Base-by-base conservation (phyloP, 2,329 filamentous ascomycete species). In the Colletotrichum salicis region DNA sequence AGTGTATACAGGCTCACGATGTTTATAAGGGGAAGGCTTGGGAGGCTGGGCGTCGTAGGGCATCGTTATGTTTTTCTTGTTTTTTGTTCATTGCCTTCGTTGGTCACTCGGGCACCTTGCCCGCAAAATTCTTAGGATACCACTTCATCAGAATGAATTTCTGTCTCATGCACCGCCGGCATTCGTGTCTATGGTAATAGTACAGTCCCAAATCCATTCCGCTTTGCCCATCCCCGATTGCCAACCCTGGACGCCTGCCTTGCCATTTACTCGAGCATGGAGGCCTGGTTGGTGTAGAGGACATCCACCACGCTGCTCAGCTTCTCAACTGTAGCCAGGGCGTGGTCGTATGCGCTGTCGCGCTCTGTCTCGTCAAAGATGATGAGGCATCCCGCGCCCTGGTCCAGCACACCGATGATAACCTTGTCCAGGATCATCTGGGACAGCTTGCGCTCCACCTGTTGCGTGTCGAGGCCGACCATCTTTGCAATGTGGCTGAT, bases 391-490 rank as follows among this genome's bases (percentile, higher is more conserved):
- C 96, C 96, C n/a, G 95, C 94, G 61, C 96, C 96, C 84, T 99
- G 96, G 82, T 99, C 96, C 77, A 99, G 86, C 67, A 99, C 96
- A 71, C 97, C 96, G 76, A 98, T 94, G 80, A 99, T 98, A 78
- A 98, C 94, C 88, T 98, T 98, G 86, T 99, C 96, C 71, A 99
- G 89, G 79, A 99, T 99, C 97, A 99, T 99, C 88, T 99, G 97
- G 57, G 94, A 97, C 74, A 99, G 88, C 88, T 99, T 99, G 78
- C 95, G 91, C 90, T 99, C 97, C 72, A 99, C 96, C 86, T 98
- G 96, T 82, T 94, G 92, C 31, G 94, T 97, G 82, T 98, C 96
- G 74, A 99, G 88, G 51, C 96, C 95, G 64, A 99, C 96, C 93
- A 98, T 97, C 87, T 96, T 95, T 76, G 96, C 96, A 78, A 99